Percentiles rank a stretch among this genome's conserved stretches.
Conservation (phyloP, 495 filamentous ascomycete genomes). For the Hapsidospora chrysogenum region DNA sequence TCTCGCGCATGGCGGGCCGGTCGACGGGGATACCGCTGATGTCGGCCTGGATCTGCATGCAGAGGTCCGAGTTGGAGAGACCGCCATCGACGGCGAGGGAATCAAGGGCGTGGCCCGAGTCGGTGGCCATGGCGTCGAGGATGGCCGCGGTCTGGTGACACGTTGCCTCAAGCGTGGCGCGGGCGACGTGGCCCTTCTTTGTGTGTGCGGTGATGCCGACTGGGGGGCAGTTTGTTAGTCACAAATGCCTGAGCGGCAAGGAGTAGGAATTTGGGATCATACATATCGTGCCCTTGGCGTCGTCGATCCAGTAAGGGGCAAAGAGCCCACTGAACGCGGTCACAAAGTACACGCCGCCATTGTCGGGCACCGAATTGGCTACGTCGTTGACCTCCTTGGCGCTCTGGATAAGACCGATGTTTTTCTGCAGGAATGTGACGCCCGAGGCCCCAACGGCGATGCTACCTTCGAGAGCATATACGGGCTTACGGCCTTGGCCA, state of each 20-base stretch:
- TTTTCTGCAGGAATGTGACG: slow-evolving; percentile 83
- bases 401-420: slow-evolving; percentile 65
- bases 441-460: slow-evolving; percentile 84
- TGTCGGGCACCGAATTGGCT: slow-evolving; percentile 70
- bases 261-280: slow-evolving; percentile 17
- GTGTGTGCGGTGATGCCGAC: slow-evolving; percentile 91
- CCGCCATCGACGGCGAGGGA: slow-evolving; percentile 83
- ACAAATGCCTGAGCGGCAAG: too few relatives aligned
- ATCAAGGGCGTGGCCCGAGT: slow-evolving; percentile 61
- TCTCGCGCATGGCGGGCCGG: slow-evolving; percentile 83
- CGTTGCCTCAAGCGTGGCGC: slow-evolving; percentile 85
- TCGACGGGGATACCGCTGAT: slow-evolving; percentile 79
- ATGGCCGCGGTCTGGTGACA: slow-evolving; percentile 95
- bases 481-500: slow-evolving; percentile 50
- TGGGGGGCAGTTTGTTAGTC: too few relatives aligned
- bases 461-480: slow-evolving; percentile 85
- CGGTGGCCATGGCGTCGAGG: slow-evolving; percentile 85
- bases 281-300: slow-evolving; percentile 83
- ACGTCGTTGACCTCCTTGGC: slow-evolving; percentile 70
- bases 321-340: slow-evolving; percentile 93
- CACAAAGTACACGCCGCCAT: slow-evolving; percentile 83
- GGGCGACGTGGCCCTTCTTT: slow-evolving; percentile 75
- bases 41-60: slow-evolving; percentile 95
- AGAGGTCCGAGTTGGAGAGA: slow-evolving; percentile 84
- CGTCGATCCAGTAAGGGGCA: slow-evolving; percentile 97